phyloP scores from a whole-genome alignment of 139 green algal species.

The Chlamydomonas urium region DNA sequence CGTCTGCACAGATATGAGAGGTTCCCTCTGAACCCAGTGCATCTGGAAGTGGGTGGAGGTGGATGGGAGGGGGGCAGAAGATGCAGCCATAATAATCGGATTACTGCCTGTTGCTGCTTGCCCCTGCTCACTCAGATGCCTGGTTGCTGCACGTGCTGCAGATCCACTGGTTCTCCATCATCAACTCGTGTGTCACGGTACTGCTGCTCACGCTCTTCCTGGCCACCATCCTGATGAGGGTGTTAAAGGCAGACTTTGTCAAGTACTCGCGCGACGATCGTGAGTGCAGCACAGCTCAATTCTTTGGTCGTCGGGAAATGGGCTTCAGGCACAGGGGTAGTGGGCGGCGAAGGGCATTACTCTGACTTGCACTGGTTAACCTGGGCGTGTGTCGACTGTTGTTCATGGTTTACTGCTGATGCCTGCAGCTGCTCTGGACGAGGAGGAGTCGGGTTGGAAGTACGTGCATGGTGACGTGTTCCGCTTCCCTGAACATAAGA shows the following conservation, averaged over 20 bases:
- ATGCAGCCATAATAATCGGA: too few species aligned
- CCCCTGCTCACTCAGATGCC: too few species aligned
- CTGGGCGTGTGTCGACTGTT: too few species aligned
- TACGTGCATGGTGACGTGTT: slow-evolving; percentile 92
- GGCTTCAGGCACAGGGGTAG: too few species aligned
- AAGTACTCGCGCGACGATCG: slow-evolving; percentile 69
- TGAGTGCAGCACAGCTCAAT: slow-evolving; percentile 28
- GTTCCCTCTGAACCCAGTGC: slow-evolving; percentile 79
- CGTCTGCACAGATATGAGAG: slow-evolving; percentile 83
- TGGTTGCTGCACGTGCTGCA: too few species aligned
- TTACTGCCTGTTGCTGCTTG: too few species aligned
- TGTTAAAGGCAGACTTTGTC: slow-evolving; percentile 83
- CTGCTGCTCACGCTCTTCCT: slow-evolving; percentile 90
- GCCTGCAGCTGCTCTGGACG: slow-evolving; percentile 39
- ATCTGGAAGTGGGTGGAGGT: slow-evolving; percentile 86
- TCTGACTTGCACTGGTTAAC: too few species aligned
- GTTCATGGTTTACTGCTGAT: too few species aligned
- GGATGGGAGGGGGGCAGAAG: too few species aligned
- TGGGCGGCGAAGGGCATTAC: too few species aligned
- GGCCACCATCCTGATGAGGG: slow-evolving; percentile 86
- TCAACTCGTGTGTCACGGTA: slow-evolving; percentile 88
- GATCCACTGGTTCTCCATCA: slow-evolving; percentile 94
- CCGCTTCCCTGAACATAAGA: slow-evolving; percentile 70
- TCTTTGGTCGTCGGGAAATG: too few species aligned
- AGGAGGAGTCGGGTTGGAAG: slow-evolving; percentile 83